Evolutionary conservation across 768 basidiomycete genomes (phyloP), one percentile per base, ranked within the genome.

Genomic region (Serendipita vermifera): DNA sequence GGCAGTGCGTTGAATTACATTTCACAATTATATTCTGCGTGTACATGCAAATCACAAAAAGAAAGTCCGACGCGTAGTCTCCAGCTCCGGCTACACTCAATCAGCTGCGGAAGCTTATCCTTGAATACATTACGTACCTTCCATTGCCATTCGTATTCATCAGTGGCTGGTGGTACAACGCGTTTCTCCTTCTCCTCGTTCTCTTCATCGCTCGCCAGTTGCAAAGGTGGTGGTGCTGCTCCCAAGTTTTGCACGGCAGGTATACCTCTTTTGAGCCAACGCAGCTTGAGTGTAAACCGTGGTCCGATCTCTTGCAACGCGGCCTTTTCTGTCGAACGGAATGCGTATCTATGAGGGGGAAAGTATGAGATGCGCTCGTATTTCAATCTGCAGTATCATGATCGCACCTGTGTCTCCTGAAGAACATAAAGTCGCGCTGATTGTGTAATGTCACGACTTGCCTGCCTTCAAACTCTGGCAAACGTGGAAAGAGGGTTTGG

Each of bases 371-470:
- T 1, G 38, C 57, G 43, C 5, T 41, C 54, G 5, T 32, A 35
- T 26, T 29, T 59, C 55, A 5, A 59, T 40, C 6, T 58, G 60
- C 59, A 59, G 58, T 57, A 60, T 53, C 5, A 15, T 24, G 39
- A 3, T 31, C 79, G 54, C 58, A 94, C 83, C 96, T 79, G 73
- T 98, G 96, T 57, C 96, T 76, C 60, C 96, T 75, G 74, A 99
- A 94, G 73, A 99, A 99, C 57, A 99, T 71, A 70, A 98, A 99
- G 71, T 99, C 96, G 43, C 96, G 80, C 67, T 96, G 92, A 65
- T 97, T 97, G 66, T 98, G 96, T 17, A 98, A 74, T 2, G 94
- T 96, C 11, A 98, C 93, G 7, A 97, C 93, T 68, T 99, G 96
- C 29, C 96, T 67, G 32, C 96, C 96, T 70, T 91, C 84, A 65